Conservation (phyloP, 768 basidiomycete species). For the Tulasnella sp. region DNA sequence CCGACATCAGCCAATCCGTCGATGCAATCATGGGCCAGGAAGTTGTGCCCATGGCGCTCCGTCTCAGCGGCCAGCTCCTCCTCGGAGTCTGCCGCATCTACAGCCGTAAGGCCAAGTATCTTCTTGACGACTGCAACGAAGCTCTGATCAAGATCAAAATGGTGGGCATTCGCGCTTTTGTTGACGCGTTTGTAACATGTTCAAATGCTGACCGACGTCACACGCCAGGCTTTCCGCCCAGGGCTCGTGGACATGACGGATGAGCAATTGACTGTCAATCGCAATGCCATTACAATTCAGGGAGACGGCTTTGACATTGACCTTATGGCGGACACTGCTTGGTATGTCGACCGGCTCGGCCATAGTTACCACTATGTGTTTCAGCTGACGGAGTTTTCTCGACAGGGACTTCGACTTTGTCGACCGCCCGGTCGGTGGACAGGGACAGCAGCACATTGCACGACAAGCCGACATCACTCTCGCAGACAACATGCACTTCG, state of each 20-base stretch:
- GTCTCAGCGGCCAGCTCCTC: constrained; percentile 91
- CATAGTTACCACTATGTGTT: background rate
- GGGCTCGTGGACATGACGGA: constrained; percentile 94
- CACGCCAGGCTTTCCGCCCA: constrained; percentile 74
- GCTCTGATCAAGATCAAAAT: constrained; percentile 91
- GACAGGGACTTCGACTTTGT: constrained; percentile 63
- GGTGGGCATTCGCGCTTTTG: constrained; percentile 33
- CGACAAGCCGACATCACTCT: constrained; percentile 84
- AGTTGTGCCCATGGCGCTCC: constrained; percentile 76
- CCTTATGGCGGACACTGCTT: constrained; percentile 58
- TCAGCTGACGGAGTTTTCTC: constrained; percentile 4
- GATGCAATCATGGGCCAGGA: constrained; percentile 93
- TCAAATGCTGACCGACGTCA: background rate
- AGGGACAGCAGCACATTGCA: constrained; percentile 65
- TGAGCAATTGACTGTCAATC: constrained; percentile 77
- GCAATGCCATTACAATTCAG: constrained; percentile 80
- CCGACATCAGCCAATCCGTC: constrained; percentile 89
- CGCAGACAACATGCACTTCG: constrained; percentile 57
- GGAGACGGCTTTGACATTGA: constrained; percentile 44
- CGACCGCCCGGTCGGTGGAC: constrained; percentile 51
- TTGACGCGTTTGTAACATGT: background rate
- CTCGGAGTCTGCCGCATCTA: constrained; percentile 97
- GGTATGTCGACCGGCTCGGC: constrained; percentile 35
- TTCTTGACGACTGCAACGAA: constrained; percentile 96
- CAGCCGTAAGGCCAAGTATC: constrained; percentile 93